Evolutionary conservation across 2,329 filamentous ascomycete species (phyloP), one percentile per base, ranked within the genome.

Genomic region (Catunica adiposa): DNA sequence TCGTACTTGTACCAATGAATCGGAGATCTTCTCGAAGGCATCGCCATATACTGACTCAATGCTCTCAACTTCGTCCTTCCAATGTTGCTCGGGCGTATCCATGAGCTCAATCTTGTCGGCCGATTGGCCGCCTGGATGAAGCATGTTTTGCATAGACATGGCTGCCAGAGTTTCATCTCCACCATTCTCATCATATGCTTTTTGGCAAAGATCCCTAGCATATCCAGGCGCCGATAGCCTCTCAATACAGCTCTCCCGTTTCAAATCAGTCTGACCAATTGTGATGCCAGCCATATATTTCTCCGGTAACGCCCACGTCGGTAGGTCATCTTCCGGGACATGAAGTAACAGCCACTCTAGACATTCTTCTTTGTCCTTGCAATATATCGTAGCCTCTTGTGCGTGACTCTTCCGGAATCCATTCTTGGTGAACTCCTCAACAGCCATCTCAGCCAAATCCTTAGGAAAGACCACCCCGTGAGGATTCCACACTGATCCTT

Each of bases 291-390:
- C 90, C 9, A 86, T 82, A 66, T 98, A 98, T 59, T 83, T 86
- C 68, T 94, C 89, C 0, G 92, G 92, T 44, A 98, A 71, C 62
- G 87, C 87, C 89, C 90, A 97, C 5, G 78, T 74, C 1, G 92
- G 92, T n/a, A 97, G 71, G 63, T 97, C 92, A 65, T 98, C 92
- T 65, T 98, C 92, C 1, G 92, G 92, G 1, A 98, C 89, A 68
- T 98, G 90, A 53, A 97, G 89, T 51, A 98, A 76, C 15, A 98
- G 76, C 92, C 92, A 98, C 66, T 97, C 90, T 1, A 98, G 75
- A 15, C 88, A 83, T 69, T 98, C 92, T 66, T 96, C 89, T 29
- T 84, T 78, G 65, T 95, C 89, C 67, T 90, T 94, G 71, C 89
- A 96, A 63, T 89, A 81, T 47, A 80, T 80, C 1, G 86, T 79